Conservation (phyloP, 768 basidiomycete genomes). For the Psilocybe azurescens region DNA sequence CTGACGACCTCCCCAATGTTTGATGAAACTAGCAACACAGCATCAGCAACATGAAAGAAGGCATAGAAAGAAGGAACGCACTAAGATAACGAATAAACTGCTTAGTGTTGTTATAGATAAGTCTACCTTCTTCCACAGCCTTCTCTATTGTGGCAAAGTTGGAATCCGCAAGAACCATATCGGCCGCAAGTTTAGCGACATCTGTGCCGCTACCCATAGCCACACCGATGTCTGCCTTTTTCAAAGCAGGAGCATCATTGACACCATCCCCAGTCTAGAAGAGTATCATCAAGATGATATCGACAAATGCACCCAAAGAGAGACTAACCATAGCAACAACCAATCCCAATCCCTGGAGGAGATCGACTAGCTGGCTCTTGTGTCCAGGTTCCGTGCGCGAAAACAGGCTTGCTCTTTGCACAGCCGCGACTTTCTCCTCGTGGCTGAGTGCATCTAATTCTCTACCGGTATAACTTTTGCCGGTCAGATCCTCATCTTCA, state of each 20-base stretch:
- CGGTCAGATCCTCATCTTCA: conserved; percentile 85
- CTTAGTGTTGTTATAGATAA: conserved; percentile 99
- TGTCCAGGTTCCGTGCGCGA: conserved; percentile 94
- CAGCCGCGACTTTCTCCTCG: conserved; percentile 84
- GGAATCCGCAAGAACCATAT: conserved; percentile 97
- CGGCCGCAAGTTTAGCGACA: conserved; percentile 96
- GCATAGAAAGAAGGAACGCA: conserved; percentile 41
- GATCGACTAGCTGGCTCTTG: conserved; percentile 93
- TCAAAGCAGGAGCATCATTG: conserved; percentile 96
- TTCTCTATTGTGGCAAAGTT: conserved; percentile 98
- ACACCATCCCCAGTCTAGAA: conserved; percentile 93
- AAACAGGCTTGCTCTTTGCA: conserved; percentile 89
- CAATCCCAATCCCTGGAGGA: conserved; percentile 88
- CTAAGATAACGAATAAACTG: conserved; percentile 99
- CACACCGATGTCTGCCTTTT: conserved; percentile 97
- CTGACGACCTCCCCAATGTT: conserved; percentile 98
- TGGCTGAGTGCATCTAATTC: conserved; percentile 85
- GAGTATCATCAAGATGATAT: neutral
- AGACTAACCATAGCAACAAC: conserved; percentile 90
- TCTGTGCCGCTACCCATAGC: conserved; percentile 99
- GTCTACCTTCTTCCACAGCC: conserved; percentile 95
- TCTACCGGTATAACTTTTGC: conserved; percentile 94
- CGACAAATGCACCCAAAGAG: neutral
- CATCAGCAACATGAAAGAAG: conserved; percentile 5
- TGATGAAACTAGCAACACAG: conserved; percentile 68